Base-by-base conservation (phyloP, 306 rosid species). In the Vigna mungo region DNA sequence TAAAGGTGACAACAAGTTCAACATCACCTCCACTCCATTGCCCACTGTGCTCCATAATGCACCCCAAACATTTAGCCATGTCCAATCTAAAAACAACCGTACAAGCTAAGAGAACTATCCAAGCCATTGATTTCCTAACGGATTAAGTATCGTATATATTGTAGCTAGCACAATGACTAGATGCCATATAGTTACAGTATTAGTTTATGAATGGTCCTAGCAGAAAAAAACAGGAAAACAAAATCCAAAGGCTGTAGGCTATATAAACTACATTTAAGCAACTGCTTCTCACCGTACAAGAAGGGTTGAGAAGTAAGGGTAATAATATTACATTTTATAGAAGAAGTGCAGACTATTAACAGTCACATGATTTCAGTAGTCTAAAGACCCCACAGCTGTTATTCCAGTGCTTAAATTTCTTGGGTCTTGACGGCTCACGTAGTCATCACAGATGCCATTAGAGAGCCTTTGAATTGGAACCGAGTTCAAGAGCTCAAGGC, bases 401-500 rank as follows among this genome's bases (percentile, higher is more conserved):
- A 92, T 89, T 74, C 99, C 97, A 6, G 85, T 49, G 87, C 91
- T 87, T 79, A 85, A 52, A 65, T 83, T 95, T 84, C 92, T 89
- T 1, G 96, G 86, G 74, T 91, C 99, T 86, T 88, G 97, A 73
- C 92, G 86, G 88, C 83, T 88, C 70, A 80, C 80, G 2, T 87
- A 95, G 78, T 88, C 89, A 25, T 90, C 99, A 44, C 92, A 88
- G 71, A 89, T 71, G 72, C 84, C 85, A 54, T 69, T 86, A n/a
- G 97, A 86, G 70, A 90, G 91, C 90, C 93, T 90, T 82, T 95
- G 97, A 71, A 85, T 86, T 3, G 97, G 97, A 74, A 90, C 91
- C 0, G 94, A 87, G 78, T 85, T 88, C 84, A 89, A 85, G 54
- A 90, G 96, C 85, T 91, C 92, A 6, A 89, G 87, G 49, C 92